A percentile compares a stretch with the other conserved stretches of the same genome.
phyloP scores from a whole-genome alignment of 225 moss, liverwort and hornwort genomes.

The Bryum argenteum region DNA sequence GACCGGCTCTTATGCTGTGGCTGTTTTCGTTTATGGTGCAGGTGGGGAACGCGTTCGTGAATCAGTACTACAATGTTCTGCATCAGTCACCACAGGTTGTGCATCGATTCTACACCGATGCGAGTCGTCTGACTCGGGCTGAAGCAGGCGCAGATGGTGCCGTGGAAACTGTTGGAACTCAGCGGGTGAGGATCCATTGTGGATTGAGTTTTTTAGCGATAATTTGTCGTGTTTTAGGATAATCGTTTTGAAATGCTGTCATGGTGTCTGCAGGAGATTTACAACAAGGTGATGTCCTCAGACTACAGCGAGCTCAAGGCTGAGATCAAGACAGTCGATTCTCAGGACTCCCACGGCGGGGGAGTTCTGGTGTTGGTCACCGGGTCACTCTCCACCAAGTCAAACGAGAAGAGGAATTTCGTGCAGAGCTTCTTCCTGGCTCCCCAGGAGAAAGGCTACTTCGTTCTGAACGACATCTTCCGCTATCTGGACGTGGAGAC shows the following conservation, averaged over 20 bases:
- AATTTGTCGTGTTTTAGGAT: too few species aligned
- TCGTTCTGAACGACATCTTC: conserved; percentile 76
- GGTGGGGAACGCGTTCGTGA: conserved; percentile 89
- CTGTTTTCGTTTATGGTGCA: conserved; percentile 27
- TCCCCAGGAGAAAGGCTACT: conserved; percentile 84
- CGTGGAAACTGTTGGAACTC: conserved; percentile 63
- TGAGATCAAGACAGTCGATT: conserved; percentile 78
- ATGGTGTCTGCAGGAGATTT: conserved; percentile 56
- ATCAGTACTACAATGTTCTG: conserved; percentile 77
- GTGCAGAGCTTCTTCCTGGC: conserved; percentile 88
- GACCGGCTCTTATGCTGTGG: neutral
- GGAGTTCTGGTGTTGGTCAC: conserved; percentile 82
- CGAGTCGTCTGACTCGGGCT: conserved; percentile 73
- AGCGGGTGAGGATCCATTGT: conserved; percentile 41
- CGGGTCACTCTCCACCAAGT: conserved; percentile 55
- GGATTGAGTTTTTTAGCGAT: too few species aligned
- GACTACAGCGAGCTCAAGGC: conserved; percentile 79
- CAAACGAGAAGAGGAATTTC: conserved; percentile 60
- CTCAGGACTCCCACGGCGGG: conserved; percentile 72
- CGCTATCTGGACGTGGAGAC: conserved; percentile 63
- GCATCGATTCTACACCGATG: conserved; percentile 77
- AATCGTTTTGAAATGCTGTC: neutral
- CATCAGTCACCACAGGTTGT: conserved; percentile 79
- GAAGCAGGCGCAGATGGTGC: conserved; percentile 73
- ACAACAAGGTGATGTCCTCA: conserved; percentile 75